These are phyloP conservation scores for Talaromyces sp. DNA, from an alignment of 2,329 filamentous ascomycete species.

Conservation along the genomic window DNA sequence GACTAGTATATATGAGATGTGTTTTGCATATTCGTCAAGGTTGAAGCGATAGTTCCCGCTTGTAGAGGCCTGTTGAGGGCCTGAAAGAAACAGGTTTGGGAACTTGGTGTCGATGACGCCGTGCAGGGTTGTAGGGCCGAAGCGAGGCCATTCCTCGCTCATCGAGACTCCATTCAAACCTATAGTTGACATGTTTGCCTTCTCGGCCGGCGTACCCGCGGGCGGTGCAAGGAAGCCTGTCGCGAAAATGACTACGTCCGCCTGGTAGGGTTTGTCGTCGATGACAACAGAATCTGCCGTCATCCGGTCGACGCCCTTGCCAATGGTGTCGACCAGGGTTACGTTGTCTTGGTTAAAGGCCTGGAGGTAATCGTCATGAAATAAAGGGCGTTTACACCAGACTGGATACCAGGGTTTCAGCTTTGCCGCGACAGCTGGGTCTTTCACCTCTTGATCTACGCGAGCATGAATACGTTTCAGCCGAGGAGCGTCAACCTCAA, in stretches of 20 bases:
- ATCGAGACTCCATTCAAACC: conserved; percentile 48
- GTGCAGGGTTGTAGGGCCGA: conserved; percentile 51
- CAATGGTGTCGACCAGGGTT: not conserved
- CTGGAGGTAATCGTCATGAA: not conserved
- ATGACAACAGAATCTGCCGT: not conserved
- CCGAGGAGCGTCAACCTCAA: not conserved
- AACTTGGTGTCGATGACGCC: conserved; percentile 49
- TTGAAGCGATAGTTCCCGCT: conserved; percentile 39
- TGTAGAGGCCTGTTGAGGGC: conserved; percentile 39
- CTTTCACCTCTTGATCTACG: not conserved
- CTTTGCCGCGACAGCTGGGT: not conserved
- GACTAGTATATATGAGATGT: conserved; percentile 45
- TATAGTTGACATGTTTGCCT: conserved; percentile 36
- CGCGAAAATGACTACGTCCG: not conserved
- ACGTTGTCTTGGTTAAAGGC: not conserved
- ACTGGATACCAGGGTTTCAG: not conserved
- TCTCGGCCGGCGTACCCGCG: conserved; percentile 30
- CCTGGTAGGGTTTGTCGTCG: not conserved
- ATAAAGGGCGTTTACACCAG: not conserved
- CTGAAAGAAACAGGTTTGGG: conserved; percentile 53
- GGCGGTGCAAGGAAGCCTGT: conserved; percentile 4
- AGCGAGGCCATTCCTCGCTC: conserved; percentile 43
- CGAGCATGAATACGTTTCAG: not conserved
- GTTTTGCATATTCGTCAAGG: conserved; percentile 36
- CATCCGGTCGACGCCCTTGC: not conserved